These are phyloP conservation scores for Geotrichum ghanense DNA, from an alignment of 805 yeast species.

Conservation along the genomic window DNA sequence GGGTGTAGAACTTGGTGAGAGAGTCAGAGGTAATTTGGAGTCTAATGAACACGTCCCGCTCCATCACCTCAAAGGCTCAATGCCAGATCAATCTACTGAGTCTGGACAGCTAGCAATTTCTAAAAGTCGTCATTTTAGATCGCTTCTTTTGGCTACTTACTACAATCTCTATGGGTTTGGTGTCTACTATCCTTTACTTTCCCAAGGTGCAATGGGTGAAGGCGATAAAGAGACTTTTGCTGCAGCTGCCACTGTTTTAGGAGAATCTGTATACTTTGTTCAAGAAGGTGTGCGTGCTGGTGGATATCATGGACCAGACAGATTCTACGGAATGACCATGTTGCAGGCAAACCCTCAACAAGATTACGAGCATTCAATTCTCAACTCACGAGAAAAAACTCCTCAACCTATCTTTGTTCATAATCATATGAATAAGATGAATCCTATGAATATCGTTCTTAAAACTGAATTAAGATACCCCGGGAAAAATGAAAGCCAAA, in stretches of 20 bases:
- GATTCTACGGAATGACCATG: conserved; percentile 55
- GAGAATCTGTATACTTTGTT: conserved; percentile 46
- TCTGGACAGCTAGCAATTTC: conserved; percentile 55
- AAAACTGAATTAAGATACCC: conserved; percentile 32
- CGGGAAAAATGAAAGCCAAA: conserved; percentile 34
- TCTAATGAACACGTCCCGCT: conserved; percentile 23
- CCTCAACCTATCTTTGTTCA: conserved; percentile 39
- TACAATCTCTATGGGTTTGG: conserved; percentile 56
- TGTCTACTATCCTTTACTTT: conserved; percentile 45
- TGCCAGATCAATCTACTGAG: conserved; percentile 61
- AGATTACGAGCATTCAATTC: conserved; percentile 32
- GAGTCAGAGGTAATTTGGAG: conserved; percentile 18
- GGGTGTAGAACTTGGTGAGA: conserved; percentile 31
- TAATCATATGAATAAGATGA: conserved; percentile 55
- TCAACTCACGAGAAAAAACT: conserved; percentile 5
- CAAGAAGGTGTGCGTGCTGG: conserved; percentile 29
- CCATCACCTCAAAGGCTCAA: conserved; percentile 56
- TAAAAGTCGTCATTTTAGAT: conserved; percentile 44
- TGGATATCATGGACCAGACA: conserved; percentile 7
- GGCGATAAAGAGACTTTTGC: conserved; percentile 74
- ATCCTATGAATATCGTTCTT: conserved; percentile 40
- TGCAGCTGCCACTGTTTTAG: conserved; percentile 56
- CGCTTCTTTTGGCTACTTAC: conserved; percentile 48
- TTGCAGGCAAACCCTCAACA: conserved; percentile 61
- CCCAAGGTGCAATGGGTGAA: conserved; percentile 61